Base-by-base conservation (phyloP, 495 filamentous ascomycete genomes). In the Hyaloscypha finlandica region DNA sequence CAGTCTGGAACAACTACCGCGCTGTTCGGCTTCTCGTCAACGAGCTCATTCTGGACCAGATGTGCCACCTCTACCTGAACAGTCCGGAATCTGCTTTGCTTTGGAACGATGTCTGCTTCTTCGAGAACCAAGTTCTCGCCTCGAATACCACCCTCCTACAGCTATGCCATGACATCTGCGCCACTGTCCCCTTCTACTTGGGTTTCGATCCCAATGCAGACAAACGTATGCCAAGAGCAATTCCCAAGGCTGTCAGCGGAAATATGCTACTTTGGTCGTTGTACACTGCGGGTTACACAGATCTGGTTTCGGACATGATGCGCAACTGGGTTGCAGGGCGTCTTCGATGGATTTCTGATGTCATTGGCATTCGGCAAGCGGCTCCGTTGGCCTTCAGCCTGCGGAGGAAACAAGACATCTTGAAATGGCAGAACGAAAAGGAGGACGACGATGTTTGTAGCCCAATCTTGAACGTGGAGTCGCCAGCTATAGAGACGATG, bases 221-320 rank as follows among this genome's bases (percentile, higher is more conserved):
- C 14, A 25, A 42, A 20, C 12, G n/a, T 0, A 48, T 52, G 31
- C 30, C 20, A 48, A 59, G 35, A 29, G 45, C 30, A 6, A 37
- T 53, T 33, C 67, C 64, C 11, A 67, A 57, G 55, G 66, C 70
- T 9, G 58, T 69, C 1, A 65, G 57, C 33, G 80, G 82, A 3
- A 72, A 83, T 22, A 67, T 81, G n/a, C 70, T 84, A 5, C 74
- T 85, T 11, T 86, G 81, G 80, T 81, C 81, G 2, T 61, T 86
- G 16, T 83, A 78, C 53, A 61, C 80, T 2, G 81, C 79, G 3
- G 81, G 76, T 0, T 71, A 73, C 12, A 70, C 67, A 0, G 42
- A 55, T 19, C 58, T 68, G 48, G 64, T 68, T 0, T 66, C 65
- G 12, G 77, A 83, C 61, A 67, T 68, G 11, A 72, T 81, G 19